Percentiles rank a stretch among this genome's conserved stretches.
Conservation (phyloP, 164 flowering plant genomes). For the Aristolochia fimbriata region DNA sequence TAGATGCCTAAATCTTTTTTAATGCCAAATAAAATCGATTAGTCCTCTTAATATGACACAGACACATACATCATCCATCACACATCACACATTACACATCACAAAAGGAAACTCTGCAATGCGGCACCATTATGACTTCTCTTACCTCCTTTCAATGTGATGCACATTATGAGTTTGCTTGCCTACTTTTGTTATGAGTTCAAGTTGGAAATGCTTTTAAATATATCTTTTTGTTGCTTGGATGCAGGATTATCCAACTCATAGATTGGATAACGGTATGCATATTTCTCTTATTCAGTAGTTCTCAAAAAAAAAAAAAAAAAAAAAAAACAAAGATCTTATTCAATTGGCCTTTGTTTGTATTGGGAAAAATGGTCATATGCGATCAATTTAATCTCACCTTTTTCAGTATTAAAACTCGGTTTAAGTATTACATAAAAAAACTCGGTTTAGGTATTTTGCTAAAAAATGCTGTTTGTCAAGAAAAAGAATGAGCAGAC, state of each 20-base stretch:
- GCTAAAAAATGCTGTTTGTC: not conserved
- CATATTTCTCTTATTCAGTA: not conserved
- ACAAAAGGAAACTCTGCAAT: not conserved
- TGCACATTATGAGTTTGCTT: too few relatives aligned
- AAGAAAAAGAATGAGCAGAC: too few relatives aligned
- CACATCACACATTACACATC: not conserved
- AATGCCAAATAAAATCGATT: not conserved
- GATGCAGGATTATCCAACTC: constrained; percentile 29
- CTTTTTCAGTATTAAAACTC: not conserved
- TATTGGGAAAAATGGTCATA: too few relatives aligned
- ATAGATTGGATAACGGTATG: constrained; percentile 27
- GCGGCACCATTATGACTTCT: too few relatives aligned
- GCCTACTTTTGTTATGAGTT: not conserved
- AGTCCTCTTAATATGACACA: not conserved
- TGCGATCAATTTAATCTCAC: not conserved
- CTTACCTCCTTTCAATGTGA: too few relatives aligned
- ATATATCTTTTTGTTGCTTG: constrained; percentile 1
- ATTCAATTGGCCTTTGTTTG: too few relatives aligned
- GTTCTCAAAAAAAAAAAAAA: too few relatives aligned
- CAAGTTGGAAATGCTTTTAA: not conserved
- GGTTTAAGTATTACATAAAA: not conserved
- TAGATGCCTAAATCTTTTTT: not conserved
- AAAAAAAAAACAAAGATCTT: too few relatives aligned
- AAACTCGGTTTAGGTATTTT: too few relatives aligned
- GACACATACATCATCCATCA: not conserved